Evolutionary conservation across 2,329 filamentous ascomycete genomes (phyloP).

Genomic region (Fusarium lateritium): DNA sequence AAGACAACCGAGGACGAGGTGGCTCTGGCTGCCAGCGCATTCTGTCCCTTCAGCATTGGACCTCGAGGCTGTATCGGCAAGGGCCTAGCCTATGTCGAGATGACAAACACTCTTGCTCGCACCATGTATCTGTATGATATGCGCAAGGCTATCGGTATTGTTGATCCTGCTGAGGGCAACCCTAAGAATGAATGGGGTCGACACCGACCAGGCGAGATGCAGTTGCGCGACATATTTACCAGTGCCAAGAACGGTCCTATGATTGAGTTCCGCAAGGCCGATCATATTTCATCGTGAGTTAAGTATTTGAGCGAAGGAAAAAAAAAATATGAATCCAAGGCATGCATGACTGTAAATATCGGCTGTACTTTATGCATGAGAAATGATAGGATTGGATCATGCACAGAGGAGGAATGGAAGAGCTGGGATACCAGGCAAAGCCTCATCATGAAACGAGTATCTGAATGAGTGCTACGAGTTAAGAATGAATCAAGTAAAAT

Average conservation of each 20-base stretch:
- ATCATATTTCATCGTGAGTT: conserved; percentile 30
- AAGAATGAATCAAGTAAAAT: conserved; percentile 5
- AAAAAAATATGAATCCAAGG: background rate
- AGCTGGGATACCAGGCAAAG: background rate
- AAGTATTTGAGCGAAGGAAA: background rate
- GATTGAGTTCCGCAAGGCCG: conserved; percentile 69
- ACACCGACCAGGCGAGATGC: conserved; percentile 73
- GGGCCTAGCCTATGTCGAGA: conserved; percentile 76
- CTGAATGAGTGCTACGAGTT: conserved; percentile 1
- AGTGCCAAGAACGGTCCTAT: conserved; percentile 80
- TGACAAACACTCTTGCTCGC: conserved; percentile 74
- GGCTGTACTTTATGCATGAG: background rate
- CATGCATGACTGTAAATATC: conserved; percentile 1
- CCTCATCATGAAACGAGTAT: conserved; percentile 2
- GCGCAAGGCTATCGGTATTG: conserved; percentile 63
- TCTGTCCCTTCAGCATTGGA: conserved; percentile 81
- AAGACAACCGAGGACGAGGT: conserved; percentile 66
- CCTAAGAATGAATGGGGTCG: conserved; percentile 67
- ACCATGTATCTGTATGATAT: conserved; percentile 74
- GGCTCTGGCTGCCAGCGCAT: conserved; percentile 74
- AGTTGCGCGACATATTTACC: conserved; percentile 80
- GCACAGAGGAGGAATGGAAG: background rate
- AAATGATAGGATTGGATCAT: background rate
- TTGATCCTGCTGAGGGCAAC: conserved; percentile 68
- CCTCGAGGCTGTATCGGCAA: conserved; percentile 81